Evolutionary conservation across 177 flowering plant species (phyloP).

Genomic region (Vitis hybrid): DNA sequence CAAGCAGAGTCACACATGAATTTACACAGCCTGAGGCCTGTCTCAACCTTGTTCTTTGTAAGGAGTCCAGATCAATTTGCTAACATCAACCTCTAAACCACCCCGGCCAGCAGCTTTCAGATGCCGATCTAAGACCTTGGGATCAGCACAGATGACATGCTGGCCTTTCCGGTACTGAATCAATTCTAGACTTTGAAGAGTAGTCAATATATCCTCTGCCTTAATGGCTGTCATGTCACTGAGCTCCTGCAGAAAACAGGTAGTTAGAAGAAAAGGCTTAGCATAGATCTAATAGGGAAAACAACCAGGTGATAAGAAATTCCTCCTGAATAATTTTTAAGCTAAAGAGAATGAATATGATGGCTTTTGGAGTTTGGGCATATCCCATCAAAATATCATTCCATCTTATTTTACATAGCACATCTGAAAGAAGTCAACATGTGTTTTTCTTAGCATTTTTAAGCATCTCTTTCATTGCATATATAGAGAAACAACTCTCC

Average conservation of each 20-base stretch:
- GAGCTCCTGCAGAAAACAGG: slow-evolving; percentile 62
- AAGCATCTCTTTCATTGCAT: no score
- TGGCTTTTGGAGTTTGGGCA: no score
- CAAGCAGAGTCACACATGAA: not conserved
- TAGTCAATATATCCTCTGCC: slow-evolving; percentile 76
- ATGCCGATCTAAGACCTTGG: slow-evolving; percentile 90
- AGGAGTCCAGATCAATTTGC: slow-evolving; percentile 98
- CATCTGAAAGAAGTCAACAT: no score
- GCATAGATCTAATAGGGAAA: no score
- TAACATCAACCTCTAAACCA: slow-evolving; percentile 87
- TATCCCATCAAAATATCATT: no score
- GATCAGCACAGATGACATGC: slow-evolving; percentile 96
- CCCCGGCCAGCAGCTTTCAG: slow-evolving; percentile 97
- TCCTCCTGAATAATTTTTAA: no score
- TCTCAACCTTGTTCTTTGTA: slow-evolving; percentile 83
- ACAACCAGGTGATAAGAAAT: no score
- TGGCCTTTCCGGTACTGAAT: slow-evolving; percentile 96
- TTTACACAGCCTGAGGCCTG: not conserved
- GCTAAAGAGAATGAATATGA: no score
- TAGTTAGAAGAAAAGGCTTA: no score
- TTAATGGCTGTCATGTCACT: slow-evolving; percentile 98
- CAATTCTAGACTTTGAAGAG: slow-evolving; percentile 85
- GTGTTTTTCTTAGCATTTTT: no score
- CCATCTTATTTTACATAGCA: no score
- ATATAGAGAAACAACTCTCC: no score